A percentile compares a stretch with the other conserved stretches of the same genome.
phyloP scores from a whole-genome alignment of 2,329 filamentous ascomycete genomes.

The Pyricularia sp. region DNA sequence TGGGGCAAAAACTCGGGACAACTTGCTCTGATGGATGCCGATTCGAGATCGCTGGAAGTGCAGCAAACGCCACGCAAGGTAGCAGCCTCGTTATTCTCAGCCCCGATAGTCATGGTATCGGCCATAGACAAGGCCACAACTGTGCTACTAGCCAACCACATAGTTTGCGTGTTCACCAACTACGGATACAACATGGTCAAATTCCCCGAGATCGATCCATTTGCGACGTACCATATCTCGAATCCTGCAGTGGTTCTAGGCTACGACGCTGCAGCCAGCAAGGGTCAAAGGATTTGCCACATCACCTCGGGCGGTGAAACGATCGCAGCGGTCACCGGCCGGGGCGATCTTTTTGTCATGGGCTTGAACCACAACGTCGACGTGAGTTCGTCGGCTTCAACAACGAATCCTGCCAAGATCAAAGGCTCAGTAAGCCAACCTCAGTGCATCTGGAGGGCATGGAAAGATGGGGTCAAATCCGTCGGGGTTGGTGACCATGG shows the following conservation, averaged over 20 bases:
- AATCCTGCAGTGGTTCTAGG: slow-evolving; percentile 51
- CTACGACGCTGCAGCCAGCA: slow-evolving; percentile 46
- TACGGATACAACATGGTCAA: slow-evolving; percentile 88
- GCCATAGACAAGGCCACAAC: slow-evolving; percentile 86
- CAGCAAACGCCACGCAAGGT: slow-evolving; percentile 76
- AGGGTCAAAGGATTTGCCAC: slow-evolving; percentile 44
- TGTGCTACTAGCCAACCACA: slow-evolving; percentile 71
- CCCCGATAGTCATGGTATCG: slow-evolving; percentile 63
- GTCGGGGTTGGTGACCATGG: slow-evolving; percentile 85
- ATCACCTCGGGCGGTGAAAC: slow-evolving; percentile 81
- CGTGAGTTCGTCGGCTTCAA: slow-evolving; percentile 50
- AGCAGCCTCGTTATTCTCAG: slow-evolving; percentile 67
- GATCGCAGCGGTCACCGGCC: slow-evolving; percentile 73
- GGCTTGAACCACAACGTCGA: slow-evolving; percentile 59
- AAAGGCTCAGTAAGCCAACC: slow-evolving; percentile 67
- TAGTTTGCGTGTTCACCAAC: slow-evolving; percentile 88
- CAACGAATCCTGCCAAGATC: slow-evolving; percentile 86
- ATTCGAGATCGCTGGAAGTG: slow-evolving; percentile 79
- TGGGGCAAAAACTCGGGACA: slow-evolving; percentile 96
- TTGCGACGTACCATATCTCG: slow-evolving; percentile 49
- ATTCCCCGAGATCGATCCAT: slow-evolving; percentile 61
- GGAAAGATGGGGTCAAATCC: slow-evolving; percentile 75
- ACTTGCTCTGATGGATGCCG: slow-evolving; percentile 84
- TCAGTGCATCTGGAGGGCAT: slow-evolving; percentile 76
- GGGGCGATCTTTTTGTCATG: slow-evolving; percentile 81